Base-by-base conservation (phyloP, 306 rosid species). In the Acmispon strigosus region DNA sequence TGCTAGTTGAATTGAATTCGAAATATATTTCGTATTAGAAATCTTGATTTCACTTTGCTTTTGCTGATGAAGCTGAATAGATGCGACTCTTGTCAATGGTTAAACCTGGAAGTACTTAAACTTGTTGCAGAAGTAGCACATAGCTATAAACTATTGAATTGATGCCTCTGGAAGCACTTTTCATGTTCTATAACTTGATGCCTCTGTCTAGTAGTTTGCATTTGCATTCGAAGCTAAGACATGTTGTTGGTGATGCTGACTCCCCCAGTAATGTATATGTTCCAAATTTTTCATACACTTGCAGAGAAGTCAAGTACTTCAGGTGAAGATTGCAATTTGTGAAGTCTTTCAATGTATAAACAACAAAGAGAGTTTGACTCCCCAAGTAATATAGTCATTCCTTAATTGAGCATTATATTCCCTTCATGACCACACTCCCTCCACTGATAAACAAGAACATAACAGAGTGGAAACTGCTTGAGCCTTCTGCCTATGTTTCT, bases 321-420 rank as follows among this genome's bases (percentile, higher is more conserved):
- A 52, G 71, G 76, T 42, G 55, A 41, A 34, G 49, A 60, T 15
- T 61, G 62, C 62, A 32, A 61, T 56, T 61, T 68, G 66, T 6
- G 13, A 20, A 44, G 51, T 10, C 15, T 57, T 75, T 78, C 63
- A 36, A 17, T 64, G 27, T 55, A 17, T 34, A 10, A 43, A 63
- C 8, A 29, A 42, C 29, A 8, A 62, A 13, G 63, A 74, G 39
- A 32, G 49, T 17, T 50, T 34, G 77, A 62, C 44, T 53, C 24
- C 67, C 47, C 36, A 62, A 62, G 73, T 49, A 64, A 56, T n/a
- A 22, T 34, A 0, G 66, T 20, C 56, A 66, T 60, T 64, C 52
- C 45, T 70, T 70, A 57, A 60, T 44, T 58, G 58, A 73, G 54
- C 7, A 62, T 29, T 36, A 13, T 62, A 41, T 78, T 56, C 63